Base-by-base conservation (phyloP, 257 asterid species). In the Pogostemon cablin region DNA sequence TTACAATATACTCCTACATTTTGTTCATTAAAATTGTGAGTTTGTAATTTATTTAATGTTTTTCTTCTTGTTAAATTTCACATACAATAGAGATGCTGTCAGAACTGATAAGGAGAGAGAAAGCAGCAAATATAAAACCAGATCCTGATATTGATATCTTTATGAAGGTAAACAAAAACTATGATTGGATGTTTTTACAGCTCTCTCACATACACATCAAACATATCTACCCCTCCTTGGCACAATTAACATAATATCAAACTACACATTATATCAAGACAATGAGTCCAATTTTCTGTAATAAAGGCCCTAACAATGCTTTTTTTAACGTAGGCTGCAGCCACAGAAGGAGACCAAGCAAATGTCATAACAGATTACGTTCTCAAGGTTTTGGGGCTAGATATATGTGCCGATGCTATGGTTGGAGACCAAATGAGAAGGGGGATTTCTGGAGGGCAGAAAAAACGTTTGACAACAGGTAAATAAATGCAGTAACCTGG, bases 1-100 rank as follows among this genome's bases (percentile, higher is more conserved):
- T 50, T 1, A 5, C 10, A 4, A 9, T 7, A 6, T 44, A 17
- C 15, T 4, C 15, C 9, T 3, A 38, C 1, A 11, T 8, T 44
- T 57, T 15, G 15, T 15, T 1, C 10, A 2, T 5, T 25, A 1
- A 3, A 11, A 73, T 62, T 43, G 49, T 42, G 15, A 2, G 25
- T 53, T 57, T 44, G 12, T 15, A 43, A 5, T 35, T 20, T 42
- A 7, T 55, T 32, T 7, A 76, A 12, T 66, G 12, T 62, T 6
- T 74, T 11, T 25, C 32, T 39, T 43, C 1, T 32, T 5, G 38
- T 77, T 32, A 7, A 53, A 15, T n/a, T 17, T 57, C 15, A 15
- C 17, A 15, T 62, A 12, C 9, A 42, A 58, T 84, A 89, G 96
- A 87, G 35, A 87, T 89, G 96, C 46, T 89, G 52, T 86, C 69